Base-by-base conservation (phyloP, 805 yeast genomes). In the Kodamaea kakaduensis region DNA sequence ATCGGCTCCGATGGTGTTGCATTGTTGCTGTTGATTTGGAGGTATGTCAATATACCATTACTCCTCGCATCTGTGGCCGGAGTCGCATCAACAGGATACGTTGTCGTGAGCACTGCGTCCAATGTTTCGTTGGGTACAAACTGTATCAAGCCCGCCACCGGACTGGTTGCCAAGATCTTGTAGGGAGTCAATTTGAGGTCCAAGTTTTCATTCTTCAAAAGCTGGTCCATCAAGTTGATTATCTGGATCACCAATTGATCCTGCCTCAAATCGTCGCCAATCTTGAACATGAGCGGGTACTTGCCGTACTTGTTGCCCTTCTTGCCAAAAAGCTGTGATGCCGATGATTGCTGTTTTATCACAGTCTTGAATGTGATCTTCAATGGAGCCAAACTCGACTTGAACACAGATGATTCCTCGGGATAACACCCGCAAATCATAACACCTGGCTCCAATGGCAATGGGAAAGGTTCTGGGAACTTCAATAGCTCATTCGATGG, bases 191-290 rank as follows among this genome's bases (percentile, higher is more conserved):
- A 69, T 52, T 77, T 78, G 52, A 93, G 66, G 56, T 93, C 96
- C 38, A 93, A 77, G 53, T 93, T 93, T 53, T 93, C 98, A 54
- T 85, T 84, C 43, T 83, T 77, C 34, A 93, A 61, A 28, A 93
- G 71, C 53, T 78, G 86, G 54, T 93, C 96, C 95, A 93, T 93
- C 40, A 93, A 64, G 38, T 81, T 75, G 38, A 93, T 85, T 42
- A 93, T 86, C 58, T 93, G 98, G 32, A 88, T 84, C n/a, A 93
- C 95, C 44, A 93, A 71, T 58, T 93, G 99, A 64, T 93, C 99
- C 58, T 93, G 99, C 41, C 97, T 69, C 33, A 93, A 67, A 55
- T 93, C 98, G 44, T 84, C 99, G 9, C 99, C 99, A 33, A 84
- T 84, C 58, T 93, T 93, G 62, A 87, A 90, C 83, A 93, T 90